These are phyloP conservation scores for Neobulgaria alba DNA, from an alignment of 2,329 filamentous ascomycete genomes.

Conservation along the genomic window DNA sequence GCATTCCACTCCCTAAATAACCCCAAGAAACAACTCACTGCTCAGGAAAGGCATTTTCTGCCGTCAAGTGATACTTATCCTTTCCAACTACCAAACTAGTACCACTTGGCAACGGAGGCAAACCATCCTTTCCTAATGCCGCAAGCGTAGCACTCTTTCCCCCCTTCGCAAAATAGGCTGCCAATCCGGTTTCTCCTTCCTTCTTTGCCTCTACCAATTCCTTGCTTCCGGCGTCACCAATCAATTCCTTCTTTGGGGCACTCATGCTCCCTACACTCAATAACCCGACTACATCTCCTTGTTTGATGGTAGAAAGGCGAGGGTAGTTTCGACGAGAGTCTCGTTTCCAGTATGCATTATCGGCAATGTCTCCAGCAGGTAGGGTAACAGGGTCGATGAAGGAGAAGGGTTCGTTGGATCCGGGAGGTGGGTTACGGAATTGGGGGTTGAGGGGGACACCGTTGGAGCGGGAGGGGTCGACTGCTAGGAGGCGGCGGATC, in stretches of 20 bases:
- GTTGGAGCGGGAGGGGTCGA: slow-evolving; percentile 83
- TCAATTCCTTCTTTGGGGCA: slow-evolving; percentile 71
- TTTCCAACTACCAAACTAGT: slow-evolving; percentile 42
- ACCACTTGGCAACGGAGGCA: slow-evolving; percentile 80
- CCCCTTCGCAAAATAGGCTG: slow-evolving; percentile 63
- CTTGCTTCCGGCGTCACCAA: slow-evolving; percentile 67
- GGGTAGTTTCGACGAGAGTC: slow-evolving; percentile 80
- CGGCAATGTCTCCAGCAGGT: slow-evolving; percentile 79
- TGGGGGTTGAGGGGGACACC: slow-evolving; percentile 89
- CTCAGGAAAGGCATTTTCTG: slow-evolving; percentile 62
- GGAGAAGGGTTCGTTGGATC: slow-evolving; percentile 55
- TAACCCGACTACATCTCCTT: slow-evolving; percentile 78
- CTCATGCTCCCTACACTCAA: slow-evolving; percentile 77
- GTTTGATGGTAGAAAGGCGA: slow-evolving; percentile 66
- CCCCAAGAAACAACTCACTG: slow-evolving; percentile 43
- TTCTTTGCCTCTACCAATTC: slow-evolving; percentile 66
- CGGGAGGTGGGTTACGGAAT: slow-evolving; percentile 81
- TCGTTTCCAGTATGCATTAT: slow-evolving; percentile 95
- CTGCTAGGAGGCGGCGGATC: slow-evolving; percentile 66
- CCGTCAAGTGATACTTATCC: slow-evolving; percentile 58
- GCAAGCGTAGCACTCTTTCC: slow-evolving; percentile 39
- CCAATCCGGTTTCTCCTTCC: slow-evolving; percentile 65
- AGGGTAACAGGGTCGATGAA: slow-evolving; percentile 79
- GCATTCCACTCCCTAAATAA: slow-evolving; percentile 7
- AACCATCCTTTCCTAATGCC: slow-evolving; percentile 64